Evolutionary conservation across 176 grass and related monocot species (phyloP).

Genomic region (Eragrostis nindensis): DNA sequence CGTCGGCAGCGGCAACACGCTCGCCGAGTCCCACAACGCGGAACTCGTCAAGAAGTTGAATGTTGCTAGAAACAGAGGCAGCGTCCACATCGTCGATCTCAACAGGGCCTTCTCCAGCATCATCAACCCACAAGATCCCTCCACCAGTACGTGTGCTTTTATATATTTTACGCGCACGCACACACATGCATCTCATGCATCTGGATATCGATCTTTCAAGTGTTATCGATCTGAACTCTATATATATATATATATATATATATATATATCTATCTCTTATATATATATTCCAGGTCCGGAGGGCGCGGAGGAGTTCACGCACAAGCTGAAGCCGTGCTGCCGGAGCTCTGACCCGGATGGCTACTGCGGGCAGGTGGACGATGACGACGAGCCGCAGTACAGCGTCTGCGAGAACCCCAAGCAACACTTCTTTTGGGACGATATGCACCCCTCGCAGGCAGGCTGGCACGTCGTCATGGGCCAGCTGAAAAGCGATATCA

Average conservation of each 20-base stretch:
- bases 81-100: constrained; percentile 28
- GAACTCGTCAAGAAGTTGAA: not conserved
- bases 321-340: constrained; percentile 51
- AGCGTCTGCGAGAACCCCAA: not conserved
- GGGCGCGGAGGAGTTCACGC: constrained; percentile 19
- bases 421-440: constrained; percentile 49
- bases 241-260: too few species aligned
- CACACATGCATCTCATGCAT: too few species aligned
- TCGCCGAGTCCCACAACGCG: not conserved
- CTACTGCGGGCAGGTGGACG: constrained; percentile 28
- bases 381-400: not conserved
- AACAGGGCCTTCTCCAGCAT: constrained; percentile 28
- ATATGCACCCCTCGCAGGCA: constrained; percentile 39
- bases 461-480: constrained; percentile 39
- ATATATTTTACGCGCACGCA: too few species aligned
- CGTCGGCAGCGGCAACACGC: not conserved
- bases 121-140: not conserved
- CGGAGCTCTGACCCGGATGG: constrained; percentile 23
- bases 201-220: too few species aligned
- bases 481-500: constrained; percentile 16
- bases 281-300: too few species aligned
- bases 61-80: too few species aligned
- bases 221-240: too few species aligned
- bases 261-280: too few species aligned
- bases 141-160: not conserved